A percentile compares a stretch with the other conserved stretches of the same genome.
Evolutionary conservation across 2,329 filamentous ascomycete species (phyloP).

Genomic region (Cryphonectria naterciae): DNA sequence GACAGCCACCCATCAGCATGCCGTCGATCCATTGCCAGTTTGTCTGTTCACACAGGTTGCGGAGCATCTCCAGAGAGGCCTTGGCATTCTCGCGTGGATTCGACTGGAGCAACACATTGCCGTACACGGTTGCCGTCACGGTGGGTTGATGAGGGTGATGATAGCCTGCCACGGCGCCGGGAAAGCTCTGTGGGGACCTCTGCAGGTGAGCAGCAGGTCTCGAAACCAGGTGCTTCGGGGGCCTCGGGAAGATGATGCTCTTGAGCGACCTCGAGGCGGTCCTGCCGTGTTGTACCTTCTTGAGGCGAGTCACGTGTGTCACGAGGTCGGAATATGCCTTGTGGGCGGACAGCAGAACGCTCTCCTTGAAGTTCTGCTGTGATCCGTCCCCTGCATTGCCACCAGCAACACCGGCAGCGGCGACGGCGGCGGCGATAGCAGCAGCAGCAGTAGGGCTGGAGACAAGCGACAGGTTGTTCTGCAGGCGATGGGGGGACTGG

Average conservation of each 20-base stretch:
- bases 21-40: constrained; percentile 91
- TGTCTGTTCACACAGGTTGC: constrained; percentile 76
- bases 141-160: constrained; percentile 19
- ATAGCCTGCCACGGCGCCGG: constrained; percentile 22
- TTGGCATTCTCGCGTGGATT: constrained; percentile 60
- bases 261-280: constrained; percentile 47
- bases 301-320: constrained; percentile 63
- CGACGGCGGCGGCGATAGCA: neutral
- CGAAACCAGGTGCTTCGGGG: constrained; percentile 42
- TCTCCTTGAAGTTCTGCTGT: constrained; percentile 63
- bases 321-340: constrained; percentile 73
- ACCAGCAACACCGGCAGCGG: neutral
- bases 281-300: constrained; percentile 50
- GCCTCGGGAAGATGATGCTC: constrained; percentile 60
- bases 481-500: constrained; percentile 34
- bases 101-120: constrained; percentile 37
- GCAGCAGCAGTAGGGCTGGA: constrained; percentile 20
- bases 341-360: constrained; percentile 71
- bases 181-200: constrained; percentile 27
- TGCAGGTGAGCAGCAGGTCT: constrained; percentile 26
- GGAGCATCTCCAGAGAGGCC: constrained; percentile 72
- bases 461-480: constrained; percentile 35
- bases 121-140: constrained; percentile 31
- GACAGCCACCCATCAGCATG: constrained; percentile 86
- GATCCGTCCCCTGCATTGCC: constrained; percentile 33